Conservation (phyloP, 2,329 filamentous ascomycete genomes). For the Penicillium sp. region DNA sequence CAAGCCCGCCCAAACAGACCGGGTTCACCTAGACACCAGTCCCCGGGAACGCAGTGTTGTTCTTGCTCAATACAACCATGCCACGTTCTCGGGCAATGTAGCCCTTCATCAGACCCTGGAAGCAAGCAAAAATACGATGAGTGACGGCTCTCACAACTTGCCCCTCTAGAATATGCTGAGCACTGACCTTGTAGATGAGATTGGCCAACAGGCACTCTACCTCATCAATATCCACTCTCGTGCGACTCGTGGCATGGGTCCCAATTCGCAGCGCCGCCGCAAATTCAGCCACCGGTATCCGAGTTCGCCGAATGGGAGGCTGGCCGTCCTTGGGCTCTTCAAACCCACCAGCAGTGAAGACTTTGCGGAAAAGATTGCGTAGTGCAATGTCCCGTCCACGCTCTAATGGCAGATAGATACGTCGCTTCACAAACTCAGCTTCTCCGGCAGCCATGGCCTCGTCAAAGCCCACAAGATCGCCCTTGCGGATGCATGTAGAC, state of each 20-base stretch:
- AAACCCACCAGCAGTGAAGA: conserved; percentile 78
- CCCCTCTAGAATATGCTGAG: neutral
- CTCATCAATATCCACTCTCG: conserved; percentile 76
- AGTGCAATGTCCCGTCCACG: conserved; percentile 85
- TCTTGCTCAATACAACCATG: conserved; percentile 89
- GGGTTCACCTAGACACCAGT: conserved; percentile 56
- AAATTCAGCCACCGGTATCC: conserved; percentile 79
- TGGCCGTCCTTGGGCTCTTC: conserved; percentile 68
- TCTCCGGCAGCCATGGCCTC: conserved; percentile 72
- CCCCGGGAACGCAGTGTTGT: conserved; percentile 77
- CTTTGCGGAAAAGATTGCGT: conserved; percentile 85
- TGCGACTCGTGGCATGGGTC: conserved; percentile 44
- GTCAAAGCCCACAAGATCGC: conserved; percentile 79
- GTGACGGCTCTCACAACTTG: neutral
- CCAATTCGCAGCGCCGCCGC: conserved; percentile 74
- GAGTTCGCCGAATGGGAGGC: conserved; percentile 57
- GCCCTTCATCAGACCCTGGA: conserved; percentile 87
- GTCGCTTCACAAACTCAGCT: conserved; percentile 84
- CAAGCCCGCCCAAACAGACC: too few relatives aligned
- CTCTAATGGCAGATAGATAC: conserved; percentile 92
- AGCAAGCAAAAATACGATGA: neutral
- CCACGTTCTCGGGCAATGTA: conserved; percentile 90
- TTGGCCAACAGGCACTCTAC: conserved; percentile 93
- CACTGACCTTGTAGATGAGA: conserved; percentile 90
- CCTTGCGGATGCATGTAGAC: conserved; percentile 69